Conservation (phyloP, 106 monocot genomes). For the Narthecium ossifragum region DNA sequence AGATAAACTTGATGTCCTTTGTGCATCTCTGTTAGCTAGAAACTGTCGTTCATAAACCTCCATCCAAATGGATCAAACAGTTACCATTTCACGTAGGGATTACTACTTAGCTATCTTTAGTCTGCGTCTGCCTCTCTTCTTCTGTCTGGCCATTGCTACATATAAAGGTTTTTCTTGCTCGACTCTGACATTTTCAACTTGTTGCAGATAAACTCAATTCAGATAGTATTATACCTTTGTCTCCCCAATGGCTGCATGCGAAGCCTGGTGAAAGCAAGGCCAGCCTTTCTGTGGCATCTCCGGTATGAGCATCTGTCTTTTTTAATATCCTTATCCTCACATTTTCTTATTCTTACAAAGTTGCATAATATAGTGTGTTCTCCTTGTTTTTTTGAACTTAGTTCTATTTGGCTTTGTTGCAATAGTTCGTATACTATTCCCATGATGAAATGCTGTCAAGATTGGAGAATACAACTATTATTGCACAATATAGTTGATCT, state of each 20-base stretch:
- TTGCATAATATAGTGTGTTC: background rate
- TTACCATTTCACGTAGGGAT: background rate
- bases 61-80: background rate
- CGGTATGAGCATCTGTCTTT: constrained; percentile 3
- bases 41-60: too few relatives aligned
- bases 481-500: too few relatives aligned
- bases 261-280: constrained; percentile 68
- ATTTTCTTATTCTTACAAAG: background rate
- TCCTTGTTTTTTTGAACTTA: background rate
- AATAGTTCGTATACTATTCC: too few relatives aligned
- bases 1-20: too few relatives aligned
- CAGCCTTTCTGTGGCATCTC: constrained; percentile 16
- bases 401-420: too few relatives aligned
- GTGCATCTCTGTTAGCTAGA: too few relatives aligned
- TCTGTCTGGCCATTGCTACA: background rate
- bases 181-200: background rate
- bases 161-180: constrained; percentile 1
- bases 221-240: constrained; percentile 77
- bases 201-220: constrained; percentile 60
- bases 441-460: too few relatives aligned
- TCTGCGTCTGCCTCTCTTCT: background rate
- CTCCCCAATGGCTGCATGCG: constrained; percentile 94
- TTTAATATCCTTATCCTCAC: background rate
- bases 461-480: too few relatives aligned
- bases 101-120: background rate